Evolutionary conservation across 495 filamentous ascomycete genomes (phyloP).

Genomic region (Hypoxylon perforatum): DNA sequence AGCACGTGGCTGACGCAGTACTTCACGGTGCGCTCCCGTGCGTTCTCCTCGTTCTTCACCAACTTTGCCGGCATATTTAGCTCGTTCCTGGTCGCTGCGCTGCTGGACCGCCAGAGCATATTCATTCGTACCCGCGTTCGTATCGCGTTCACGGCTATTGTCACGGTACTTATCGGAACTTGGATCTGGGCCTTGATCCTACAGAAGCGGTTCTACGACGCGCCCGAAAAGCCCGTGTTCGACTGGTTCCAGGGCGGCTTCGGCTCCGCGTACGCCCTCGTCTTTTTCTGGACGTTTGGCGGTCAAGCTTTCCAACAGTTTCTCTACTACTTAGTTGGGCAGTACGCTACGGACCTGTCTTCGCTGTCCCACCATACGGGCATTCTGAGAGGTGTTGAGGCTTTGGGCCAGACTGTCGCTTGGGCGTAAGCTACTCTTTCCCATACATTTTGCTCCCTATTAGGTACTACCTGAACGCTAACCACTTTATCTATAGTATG

Average conservation of each 20-base stretch:
- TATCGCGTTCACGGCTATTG: constrained; percentile 39
- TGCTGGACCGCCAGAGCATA: constrained; percentile 44
- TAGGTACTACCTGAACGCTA: neutral
- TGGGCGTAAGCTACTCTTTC: constrained; percentile 44
- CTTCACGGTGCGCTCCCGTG: constrained; percentile 51
- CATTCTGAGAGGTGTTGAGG: constrained; percentile 46
- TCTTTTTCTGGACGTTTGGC: constrained; percentile 51
- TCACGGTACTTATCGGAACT: constrained; percentile 43
- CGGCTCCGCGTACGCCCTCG: constrained; percentile 42
- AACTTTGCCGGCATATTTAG: constrained; percentile 50
- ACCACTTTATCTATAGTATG: constrained; percentile 38
- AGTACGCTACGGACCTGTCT: constrained; percentile 46
- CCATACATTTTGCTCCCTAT: neutral
- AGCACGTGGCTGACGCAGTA: constrained; percentile 48
- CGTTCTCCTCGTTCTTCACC: constrained; percentile 47
- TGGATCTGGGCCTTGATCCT: constrained; percentile 49
- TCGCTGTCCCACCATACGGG: constrained; percentile 44
- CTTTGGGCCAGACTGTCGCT: constrained; percentile 48
- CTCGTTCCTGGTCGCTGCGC: constrained; percentile 44
- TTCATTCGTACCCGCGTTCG: constrained; percentile 43
- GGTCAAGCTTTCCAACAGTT: constrained; percentile 51
- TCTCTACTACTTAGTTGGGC: constrained; percentile 47
- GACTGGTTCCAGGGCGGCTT: constrained; percentile 49
- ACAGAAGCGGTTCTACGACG: constrained; percentile 45
- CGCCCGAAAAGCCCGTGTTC: constrained; percentile 35